Evolutionary conservation across 169 alveolate genomes (phyloP).

Genomic region (Perkinsus olseni): DNA sequence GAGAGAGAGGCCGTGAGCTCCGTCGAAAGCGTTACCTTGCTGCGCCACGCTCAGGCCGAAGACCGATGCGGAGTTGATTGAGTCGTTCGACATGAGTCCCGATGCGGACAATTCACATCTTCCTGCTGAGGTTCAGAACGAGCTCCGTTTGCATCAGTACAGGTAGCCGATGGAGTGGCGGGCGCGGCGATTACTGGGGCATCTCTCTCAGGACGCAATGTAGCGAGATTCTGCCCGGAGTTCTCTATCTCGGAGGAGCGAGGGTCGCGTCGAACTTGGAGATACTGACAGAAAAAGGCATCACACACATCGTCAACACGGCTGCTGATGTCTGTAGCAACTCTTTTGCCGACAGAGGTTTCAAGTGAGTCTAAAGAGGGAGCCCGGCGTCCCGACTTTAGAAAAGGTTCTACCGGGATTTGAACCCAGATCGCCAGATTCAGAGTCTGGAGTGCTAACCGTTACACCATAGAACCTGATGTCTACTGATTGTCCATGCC

Average conservation of each 20-base stretch:
- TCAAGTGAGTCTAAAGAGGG: background rate
- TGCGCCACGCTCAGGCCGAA: background rate
- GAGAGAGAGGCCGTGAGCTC: too few species aligned
- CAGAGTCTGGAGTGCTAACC: constrained; percentile 4
- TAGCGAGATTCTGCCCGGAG: constrained; percentile 54
- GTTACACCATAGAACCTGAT: background rate
- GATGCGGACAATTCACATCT: background rate
- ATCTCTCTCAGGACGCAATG: constrained; percentile 14
- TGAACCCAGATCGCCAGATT: constrained; percentile 3
- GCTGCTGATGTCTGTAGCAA: constrained; percentile 64
- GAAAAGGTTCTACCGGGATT: constrained; percentile 3
- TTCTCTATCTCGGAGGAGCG: constrained; percentile 52
- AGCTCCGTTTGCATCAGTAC: background rate
- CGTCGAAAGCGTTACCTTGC: too few species aligned
- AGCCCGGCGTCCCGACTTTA: background rate
- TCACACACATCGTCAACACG: constrained; percentile 62
- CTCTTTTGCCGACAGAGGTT: constrained; percentile 28
- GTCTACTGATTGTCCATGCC: background rate
- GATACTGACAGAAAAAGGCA: constrained; percentile 32
- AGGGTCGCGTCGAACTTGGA: constrained; percentile 44
- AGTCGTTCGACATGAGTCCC: background rate
- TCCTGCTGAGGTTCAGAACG: background rate
- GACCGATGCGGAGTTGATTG: background rate
- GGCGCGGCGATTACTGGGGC: background rate
- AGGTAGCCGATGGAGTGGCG: background rate